Conservation (phyloP, 176 grass and related monocot species). For the Cenchrus fungigraminus region DNA sequence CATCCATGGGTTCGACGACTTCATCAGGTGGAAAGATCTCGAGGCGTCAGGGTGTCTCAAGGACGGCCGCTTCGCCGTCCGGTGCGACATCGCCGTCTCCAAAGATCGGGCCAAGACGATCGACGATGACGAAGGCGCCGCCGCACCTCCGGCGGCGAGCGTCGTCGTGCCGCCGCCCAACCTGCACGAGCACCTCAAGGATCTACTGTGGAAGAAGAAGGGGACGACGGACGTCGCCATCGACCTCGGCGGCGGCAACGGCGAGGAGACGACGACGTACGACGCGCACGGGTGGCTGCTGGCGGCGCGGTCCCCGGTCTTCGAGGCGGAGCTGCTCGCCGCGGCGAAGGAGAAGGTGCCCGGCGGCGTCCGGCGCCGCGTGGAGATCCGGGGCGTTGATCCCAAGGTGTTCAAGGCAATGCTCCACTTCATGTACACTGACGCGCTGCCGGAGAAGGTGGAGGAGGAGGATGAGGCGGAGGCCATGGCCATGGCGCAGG, state of each 20-base stretch:
- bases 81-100: too few relatives aligned
- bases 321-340: neutral
- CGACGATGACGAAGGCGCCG: too few relatives aligned
- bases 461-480: neutral
- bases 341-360: neutral
- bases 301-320: neutral
- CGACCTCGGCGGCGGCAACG: neutral
- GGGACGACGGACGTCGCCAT: neutral
- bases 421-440: slow-evolving; percentile 25
- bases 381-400: neutral
- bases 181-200: neutral
- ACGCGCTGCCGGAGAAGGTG: neutral
- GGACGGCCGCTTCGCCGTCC: too few relatives aligned
- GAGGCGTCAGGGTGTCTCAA: too few relatives aligned
- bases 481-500: neutral
- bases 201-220: slow-evolving; percentile 3
- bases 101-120: neutral
- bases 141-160: neutral
- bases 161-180: neutral
- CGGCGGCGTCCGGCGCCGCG: neutral
- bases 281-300: neutral
- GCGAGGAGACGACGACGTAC: neutral
- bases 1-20: too few relatives aligned
- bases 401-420: neutral
- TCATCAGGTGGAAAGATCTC: too few relatives aligned